phyloP scores from a whole-genome alignment of 2,329 filamentous ascomycete species.

The Venturia aucupariae region DNA sequence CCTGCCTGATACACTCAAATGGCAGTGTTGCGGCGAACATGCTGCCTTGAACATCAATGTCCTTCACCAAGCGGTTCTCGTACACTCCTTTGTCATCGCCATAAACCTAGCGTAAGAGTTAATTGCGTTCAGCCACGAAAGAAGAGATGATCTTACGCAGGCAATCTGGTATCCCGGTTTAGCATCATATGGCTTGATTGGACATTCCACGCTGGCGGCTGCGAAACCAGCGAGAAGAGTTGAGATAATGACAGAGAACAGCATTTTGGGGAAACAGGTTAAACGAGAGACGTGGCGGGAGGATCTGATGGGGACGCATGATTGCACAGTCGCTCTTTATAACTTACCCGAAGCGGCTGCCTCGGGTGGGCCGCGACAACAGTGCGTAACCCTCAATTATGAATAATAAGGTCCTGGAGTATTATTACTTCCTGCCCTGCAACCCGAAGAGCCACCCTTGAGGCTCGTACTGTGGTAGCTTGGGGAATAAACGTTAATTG shows the following conservation, averaged over 20 bases:
- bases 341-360: neutral
- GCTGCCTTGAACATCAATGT: neutral
- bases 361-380: neutral
- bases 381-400: neutral
- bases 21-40: neutral
- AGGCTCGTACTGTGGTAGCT: too few species aligned
- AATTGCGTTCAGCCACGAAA: too few species aligned
- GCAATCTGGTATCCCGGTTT: neutral
- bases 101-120: neutral
- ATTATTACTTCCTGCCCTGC: neutral
- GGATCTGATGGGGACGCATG: too few species aligned
- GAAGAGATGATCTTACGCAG: neutral
- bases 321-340: neutral
- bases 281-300: neutral
- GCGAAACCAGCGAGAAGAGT: neutral
- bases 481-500: too few species aligned
- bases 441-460: neutral
- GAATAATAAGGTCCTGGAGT: neutral
- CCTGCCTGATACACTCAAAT: constrained; percentile 6
- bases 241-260: neutral
- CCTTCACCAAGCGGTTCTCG: neutral
- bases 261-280: neutral
- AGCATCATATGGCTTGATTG: constrained; percentile 3
- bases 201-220: neutral
- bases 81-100: neutral